Percentiles rank a stretch among this genome's conserved stretches.
Conservation (phyloP, 768 basidiomycete species). For the Xanthoconium stramineum region DNA sequence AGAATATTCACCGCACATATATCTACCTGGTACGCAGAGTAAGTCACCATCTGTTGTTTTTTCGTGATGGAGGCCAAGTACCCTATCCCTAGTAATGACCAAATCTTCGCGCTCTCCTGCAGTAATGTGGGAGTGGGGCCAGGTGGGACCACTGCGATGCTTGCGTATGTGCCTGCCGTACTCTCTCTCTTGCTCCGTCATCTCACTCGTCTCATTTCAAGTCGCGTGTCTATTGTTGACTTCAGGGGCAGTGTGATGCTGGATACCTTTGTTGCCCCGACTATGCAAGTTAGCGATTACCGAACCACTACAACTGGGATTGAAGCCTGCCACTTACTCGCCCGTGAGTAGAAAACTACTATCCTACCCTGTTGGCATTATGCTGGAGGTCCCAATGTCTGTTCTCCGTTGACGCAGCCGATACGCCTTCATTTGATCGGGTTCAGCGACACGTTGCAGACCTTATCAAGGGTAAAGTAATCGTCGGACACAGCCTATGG, state of each 20-base stretch:
- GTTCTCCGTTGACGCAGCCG: constrained; percentile 16
- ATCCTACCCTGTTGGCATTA: neutral
- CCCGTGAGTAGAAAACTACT: constrained; percentile 30
- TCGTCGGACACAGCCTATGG: constrained; percentile 80
- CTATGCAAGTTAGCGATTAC: constrained; percentile 67
- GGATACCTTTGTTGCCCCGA: constrained; percentile 67
- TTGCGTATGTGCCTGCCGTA: constrained; percentile 55
- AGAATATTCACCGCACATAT: constrained; percentile 20
- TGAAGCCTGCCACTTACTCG: constrained; percentile 38
- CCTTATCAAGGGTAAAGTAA: constrained; percentile 63
- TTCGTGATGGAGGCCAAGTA: constrained; percentile 32
- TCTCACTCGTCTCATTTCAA: constrained; percentile 22
- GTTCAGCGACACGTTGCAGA: constrained; percentile 67
- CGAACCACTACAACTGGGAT: constrained; percentile 64
- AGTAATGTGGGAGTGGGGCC: constrained; percentile 76
- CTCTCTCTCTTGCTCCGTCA: constrained; percentile 3
- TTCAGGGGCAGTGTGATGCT: constrained; percentile 56
- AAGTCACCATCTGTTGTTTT: constrained; percentile 16
- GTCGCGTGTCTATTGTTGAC: constrained; percentile 53
- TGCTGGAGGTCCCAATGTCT: neutral
- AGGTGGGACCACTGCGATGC: constrained; percentile 77
- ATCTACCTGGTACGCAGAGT: constrained; percentile 19
- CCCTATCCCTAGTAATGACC: constrained; percentile 37
- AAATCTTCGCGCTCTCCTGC: constrained; percentile 60
- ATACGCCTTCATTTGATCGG: constrained; percentile 52